Evolutionary conservation across 345 rosid genomes (phyloP), one percentile per base, ranked within the genome.

Genomic region (Populus simonii): DNA sequence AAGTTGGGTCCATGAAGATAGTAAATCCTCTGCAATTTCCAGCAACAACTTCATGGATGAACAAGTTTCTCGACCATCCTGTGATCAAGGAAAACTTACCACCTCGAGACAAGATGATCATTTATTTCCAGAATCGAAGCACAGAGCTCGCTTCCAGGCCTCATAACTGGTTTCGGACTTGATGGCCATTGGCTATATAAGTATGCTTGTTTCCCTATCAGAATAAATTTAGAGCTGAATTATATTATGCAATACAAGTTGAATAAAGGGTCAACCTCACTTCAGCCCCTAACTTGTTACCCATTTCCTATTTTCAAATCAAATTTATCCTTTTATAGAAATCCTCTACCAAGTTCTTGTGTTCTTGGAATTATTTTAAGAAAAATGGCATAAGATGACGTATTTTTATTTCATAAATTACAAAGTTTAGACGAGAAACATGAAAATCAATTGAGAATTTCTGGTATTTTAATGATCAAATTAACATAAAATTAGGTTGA

Each of bases 11-110:
- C 38, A 8, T 66, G 59, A 45, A 81, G 45, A 74, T 84, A 61
- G 0, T 74, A 3, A 78, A 81, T 61, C 61, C 77, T 0, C 20
- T 16, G n/a, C 78, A 78, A 74, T 81, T 81, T 63, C 85, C 88
- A 15, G 77, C 77, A 31, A 69, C 51, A n/a, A 27, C n/a, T 20
- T 74, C 76, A 11, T 84, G 89, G 91, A 62, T 41, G 27, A 38
- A n/a, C 47, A 83, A 68, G 36, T 78, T 88, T 43, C 49, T 74
- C 22, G 39, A 76, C 22, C 81, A 81, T 61, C 83, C 82, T 0
- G 41, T 68, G 57, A 74, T 86, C 78, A 80, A 53, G 51, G 80
- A 83, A n/a, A 72, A 35, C 35, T 41, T 83, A 66, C 89, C 84
- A 9, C 84, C 82, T 0, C 74, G 59, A 20, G 86, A 86, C 36